Evolutionary conservation across 768 basidiomycete genomes (phyloP).

Genomic region (Xerocomus brunneocitrinus): DNA sequence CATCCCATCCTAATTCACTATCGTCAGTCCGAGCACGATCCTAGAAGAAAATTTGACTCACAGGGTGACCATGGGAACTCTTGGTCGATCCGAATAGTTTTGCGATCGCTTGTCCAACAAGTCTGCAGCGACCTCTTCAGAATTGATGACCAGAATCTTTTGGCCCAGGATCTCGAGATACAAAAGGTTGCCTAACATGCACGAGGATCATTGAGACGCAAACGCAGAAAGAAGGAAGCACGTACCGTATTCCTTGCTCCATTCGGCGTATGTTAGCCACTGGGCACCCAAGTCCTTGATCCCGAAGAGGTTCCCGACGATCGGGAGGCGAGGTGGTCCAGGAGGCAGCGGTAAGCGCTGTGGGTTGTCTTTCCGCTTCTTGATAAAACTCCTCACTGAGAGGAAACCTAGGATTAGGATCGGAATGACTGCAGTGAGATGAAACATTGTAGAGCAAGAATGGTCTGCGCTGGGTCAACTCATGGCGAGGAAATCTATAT

Average conservation of each 20-base stretch:
- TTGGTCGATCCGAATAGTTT: conserved; percentile 27
- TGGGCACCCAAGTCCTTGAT: conserved; percentile 35
- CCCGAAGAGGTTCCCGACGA: conserved; percentile 43
- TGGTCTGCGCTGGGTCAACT: background rate
- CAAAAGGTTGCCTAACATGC: conserved; percentile 20
- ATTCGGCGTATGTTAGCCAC: conserved; percentile 39
- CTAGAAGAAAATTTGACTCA: background rate
- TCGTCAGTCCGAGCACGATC: conserved; percentile 3
- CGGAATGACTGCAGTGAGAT: conserved; percentile 4
- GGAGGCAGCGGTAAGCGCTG: conserved; percentile 33
- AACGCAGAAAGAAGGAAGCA: background rate
- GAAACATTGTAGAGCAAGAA: background rate
- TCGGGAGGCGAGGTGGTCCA: conserved; percentile 38
- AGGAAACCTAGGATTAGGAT: background rate
- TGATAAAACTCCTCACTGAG: conserved; percentile 1
- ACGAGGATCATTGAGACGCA: background rate
- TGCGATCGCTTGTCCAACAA: conserved; percentile 27
- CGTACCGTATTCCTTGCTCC: conserved; percentile 40
- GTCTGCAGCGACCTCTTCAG: conserved; percentile 22
- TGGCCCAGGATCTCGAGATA: conserved; percentile 26
- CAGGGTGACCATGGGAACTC: conserved; percentile 21
- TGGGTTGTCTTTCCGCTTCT: conserved; percentile 12
- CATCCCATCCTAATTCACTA: conserved; percentile 30
- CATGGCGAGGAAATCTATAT: background rate
- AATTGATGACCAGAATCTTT: conserved; percentile 22